Evolutionary conservation across 805 yeast genomes (phyloP).

Genomic region (Teunomyces lycoperdinae): DNA sequence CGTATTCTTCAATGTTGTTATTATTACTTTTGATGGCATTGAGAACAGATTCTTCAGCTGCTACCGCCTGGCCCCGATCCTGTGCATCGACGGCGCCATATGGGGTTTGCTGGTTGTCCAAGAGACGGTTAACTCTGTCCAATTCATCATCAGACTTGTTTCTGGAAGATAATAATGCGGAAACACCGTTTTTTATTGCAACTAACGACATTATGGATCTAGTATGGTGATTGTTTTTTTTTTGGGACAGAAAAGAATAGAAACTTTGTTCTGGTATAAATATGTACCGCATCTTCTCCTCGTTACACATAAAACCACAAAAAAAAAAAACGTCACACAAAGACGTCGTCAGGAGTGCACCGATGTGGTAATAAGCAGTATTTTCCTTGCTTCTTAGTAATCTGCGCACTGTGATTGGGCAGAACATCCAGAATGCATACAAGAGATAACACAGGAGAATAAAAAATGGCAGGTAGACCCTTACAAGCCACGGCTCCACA

Average conservation of each 20-base stretch:
- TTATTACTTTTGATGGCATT: constrained; percentile 27
- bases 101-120: constrained; percentile 32
- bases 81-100: constrained; percentile 32
- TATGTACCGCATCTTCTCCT: not conserved
- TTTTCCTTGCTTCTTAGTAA: not conserved
- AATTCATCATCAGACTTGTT: constrained; percentile 29
- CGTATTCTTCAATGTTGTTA: constrained; percentile 21
- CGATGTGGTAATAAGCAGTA: not conserved
- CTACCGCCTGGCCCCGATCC: constrained; percentile 35
- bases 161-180: constrained; percentile 20
- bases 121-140: constrained; percentile 27
- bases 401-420: not conserved
- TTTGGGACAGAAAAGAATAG: not conserved
- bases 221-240: not conserved
- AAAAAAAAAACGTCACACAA: not conserved
- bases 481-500: not conserved
- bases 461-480: not conserved
- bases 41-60: constrained; percentile 35
- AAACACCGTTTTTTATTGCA: constrained; percentile 35
- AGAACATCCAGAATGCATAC: not conserved
- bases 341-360: not conserved
- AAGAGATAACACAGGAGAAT: not conserved
- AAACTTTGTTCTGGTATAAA: not conserved
- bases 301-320: not conserved
- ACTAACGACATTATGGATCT: constrained; percentile 26